These are phyloP conservation scores for Gillenia trifoliata DNA, from an alignment of 306 rosid species.

Conservation along the genomic window DNA sequence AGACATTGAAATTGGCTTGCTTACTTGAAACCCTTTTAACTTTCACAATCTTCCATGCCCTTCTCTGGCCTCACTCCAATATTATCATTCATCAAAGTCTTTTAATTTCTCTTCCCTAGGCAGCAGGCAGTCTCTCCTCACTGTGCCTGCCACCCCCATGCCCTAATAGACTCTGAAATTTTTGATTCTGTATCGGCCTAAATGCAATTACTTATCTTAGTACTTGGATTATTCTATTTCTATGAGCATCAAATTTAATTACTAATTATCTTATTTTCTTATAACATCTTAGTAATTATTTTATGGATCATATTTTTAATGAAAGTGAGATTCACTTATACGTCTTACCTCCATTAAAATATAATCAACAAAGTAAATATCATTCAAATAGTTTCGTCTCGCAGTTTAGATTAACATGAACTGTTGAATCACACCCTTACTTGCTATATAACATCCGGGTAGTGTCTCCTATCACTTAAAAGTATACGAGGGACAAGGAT, in stretches of 20 bases:
- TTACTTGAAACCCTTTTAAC: constrained; percentile 41
- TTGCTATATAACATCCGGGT: background rate
- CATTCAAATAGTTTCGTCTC: background rate
- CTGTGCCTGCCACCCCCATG: constrained; percentile 28
- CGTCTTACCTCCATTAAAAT: background rate
- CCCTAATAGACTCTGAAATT: constrained; percentile 60
- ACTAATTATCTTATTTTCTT: no score
- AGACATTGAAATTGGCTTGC: constrained; percentile 46
- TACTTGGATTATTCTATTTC: background rate
- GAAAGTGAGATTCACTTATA: background rate
- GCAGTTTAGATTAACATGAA: background rate
- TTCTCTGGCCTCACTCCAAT: background rate
- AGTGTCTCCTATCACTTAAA: no score
- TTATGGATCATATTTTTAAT: background rate
- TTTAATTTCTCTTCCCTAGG: constrained; percentile 42
- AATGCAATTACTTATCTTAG: constrained; percentile 4
- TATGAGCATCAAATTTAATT: background rate
- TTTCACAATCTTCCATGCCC: constrained; percentile 78
- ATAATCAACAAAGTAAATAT: background rate
- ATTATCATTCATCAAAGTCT: constrained; percentile 32
- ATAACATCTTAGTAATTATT: background rate
- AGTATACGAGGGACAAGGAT: no score
- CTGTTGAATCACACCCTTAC: background rate
- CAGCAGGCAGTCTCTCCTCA: constrained; percentile 18
- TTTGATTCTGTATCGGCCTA: constrained; percentile 46